Base-by-base conservation (phyloP, 176 grass and related monocot species). In the Eleusine coracana region DNA sequence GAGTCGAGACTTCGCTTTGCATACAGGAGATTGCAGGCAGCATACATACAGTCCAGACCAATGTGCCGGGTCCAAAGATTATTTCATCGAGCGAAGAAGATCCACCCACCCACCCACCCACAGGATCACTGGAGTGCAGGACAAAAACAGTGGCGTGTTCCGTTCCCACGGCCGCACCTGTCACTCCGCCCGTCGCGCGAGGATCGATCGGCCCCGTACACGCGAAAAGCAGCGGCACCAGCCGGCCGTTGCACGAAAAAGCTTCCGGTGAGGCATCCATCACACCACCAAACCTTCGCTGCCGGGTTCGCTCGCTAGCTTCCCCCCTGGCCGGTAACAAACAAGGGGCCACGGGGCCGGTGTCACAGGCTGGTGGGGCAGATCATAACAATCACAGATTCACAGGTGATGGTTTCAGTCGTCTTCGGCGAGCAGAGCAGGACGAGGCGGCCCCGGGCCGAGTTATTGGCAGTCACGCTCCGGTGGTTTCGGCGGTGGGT, bases 211-310 rank as follows among this genome's bases (percentile, higher is more conserved):
- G 17, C 5, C 16, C 55, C 59, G 60, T 63, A 63, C 75, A 18
- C 3, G 28, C 62, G 62, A 36, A 70, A 70, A 27, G 79, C 15
- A 25, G 20, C 61, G 60, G 28, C 79, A 60, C 38, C 79, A 71
- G 66, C 67, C 79, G 66, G 17, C 51, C 3, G 79, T 21, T 81
- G 79, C 79, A 70, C 52, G 75, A 64, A 44, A 79, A 11, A 46
- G 44, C 44, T 39, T 45, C 23, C 41, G 50, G 20, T 31, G 66
- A 44, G 48, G 52, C 66, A 10, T 55, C 65, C 13, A 4, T 59
- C 56, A 12, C 17, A 5, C 5, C 5, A 56, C 28, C 60, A 9
- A 65, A 34, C 31, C 45, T 40, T 5, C 1, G 56, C 21, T 10
- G 58, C 23, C 39, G 42, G 75, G 20, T 48, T 78, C 40, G 75